Evolutionary conservation across 2,329 filamentous ascomycete species (phyloP), one percentile per base, ranked within the genome.

Genomic region (Metarhizium guizhouense): DNA sequence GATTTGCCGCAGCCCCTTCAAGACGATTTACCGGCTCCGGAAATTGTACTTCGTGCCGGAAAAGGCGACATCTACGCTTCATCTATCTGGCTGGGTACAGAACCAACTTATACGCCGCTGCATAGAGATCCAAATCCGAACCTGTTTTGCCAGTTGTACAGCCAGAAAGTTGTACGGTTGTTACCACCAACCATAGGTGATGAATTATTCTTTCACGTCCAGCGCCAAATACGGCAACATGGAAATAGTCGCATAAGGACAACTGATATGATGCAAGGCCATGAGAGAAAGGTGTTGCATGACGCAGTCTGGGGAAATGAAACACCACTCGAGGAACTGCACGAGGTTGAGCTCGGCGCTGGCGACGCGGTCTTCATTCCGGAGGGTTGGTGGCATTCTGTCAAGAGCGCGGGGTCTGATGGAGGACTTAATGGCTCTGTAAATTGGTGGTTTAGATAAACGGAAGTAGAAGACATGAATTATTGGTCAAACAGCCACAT

Each of bases 61-160:
- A 87, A 81, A 61, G 90, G 90, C 3, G 92, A 96, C 67, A 72
- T 96, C n/a, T 96, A 97, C 67, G 82, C 80, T 63, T 86, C 87
- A 0, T 95, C 88, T 62, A 75, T 97, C 47, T 99, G 93, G 93
- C 79, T 97, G 13, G 94, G 94, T 1, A 76, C 86, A 14, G 84
- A 90, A 43, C 90, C 90, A 0, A 96, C 92, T 0, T 91, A 90
- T 63, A 96, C 94, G 0, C 91, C 94, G 3, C 75, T 96, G 3
- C 94, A 99, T 70, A 83, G 88, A 54, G 94, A 99, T 65, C 94
- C 94, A 0, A 97, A 97, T 64, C 90, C 90, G 0, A 99, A 99
- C 66, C 64, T 96, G 0, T 96, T 97, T 67, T 83, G 89, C 49
- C 94, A 99, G 70, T 70, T 97, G 13, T 83, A 82, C 16, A 84